Evolutionary conservation across 2,329 filamentous ascomycete genomes (phyloP).

Genomic region (Gnomoniopsis smithogilvyi): DNA sequence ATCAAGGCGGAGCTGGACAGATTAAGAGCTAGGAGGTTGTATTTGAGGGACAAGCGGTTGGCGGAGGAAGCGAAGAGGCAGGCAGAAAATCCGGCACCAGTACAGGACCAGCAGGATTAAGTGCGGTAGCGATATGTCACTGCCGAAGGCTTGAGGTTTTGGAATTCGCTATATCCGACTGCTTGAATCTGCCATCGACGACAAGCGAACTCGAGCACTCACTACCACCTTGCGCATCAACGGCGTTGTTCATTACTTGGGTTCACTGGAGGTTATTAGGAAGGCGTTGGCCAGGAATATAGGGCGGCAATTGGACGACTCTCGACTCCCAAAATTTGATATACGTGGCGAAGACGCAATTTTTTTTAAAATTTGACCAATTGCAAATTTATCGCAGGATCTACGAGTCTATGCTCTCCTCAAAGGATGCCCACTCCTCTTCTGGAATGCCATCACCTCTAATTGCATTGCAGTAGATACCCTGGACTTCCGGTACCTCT

Average conservation of each 20-base stretch:
- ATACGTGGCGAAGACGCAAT: neutral
- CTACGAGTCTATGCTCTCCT: constrained; percentile 47
- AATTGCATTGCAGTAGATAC: constrained; percentile 70
- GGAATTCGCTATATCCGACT: neutral
- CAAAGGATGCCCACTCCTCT: constrained; percentile 51
- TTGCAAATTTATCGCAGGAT: constrained; percentile 12
- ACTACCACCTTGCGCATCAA: constrained; percentile 2
- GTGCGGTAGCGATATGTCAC: constrained; percentile 19
- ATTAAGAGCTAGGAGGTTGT: constrained; percentile 61
- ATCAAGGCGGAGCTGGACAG: constrained; percentile 78
- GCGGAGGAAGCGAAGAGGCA: constrained; percentile 33
- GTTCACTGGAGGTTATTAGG: neutral
- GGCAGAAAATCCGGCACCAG: constrained; percentile 9
- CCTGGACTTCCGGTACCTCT: constrained; percentile 71
- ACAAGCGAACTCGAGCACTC: neutral
- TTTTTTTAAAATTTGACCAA: neutral
- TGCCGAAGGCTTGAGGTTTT: neutral
- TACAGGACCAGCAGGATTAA: constrained; percentile 22
- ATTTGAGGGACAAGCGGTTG: constrained; percentile 69
- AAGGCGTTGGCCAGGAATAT: neutral
- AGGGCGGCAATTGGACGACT: neutral
- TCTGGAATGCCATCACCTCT: constrained; percentile 46
- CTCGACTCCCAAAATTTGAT: neutral
- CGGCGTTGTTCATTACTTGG: neutral
- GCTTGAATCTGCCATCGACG: neutral